These are phyloP conservation scores for Scolecobasidium constrictum DNA, from an alignment of 2,329 filamentous ascomycete genomes.

Conservation along the genomic window DNA sequence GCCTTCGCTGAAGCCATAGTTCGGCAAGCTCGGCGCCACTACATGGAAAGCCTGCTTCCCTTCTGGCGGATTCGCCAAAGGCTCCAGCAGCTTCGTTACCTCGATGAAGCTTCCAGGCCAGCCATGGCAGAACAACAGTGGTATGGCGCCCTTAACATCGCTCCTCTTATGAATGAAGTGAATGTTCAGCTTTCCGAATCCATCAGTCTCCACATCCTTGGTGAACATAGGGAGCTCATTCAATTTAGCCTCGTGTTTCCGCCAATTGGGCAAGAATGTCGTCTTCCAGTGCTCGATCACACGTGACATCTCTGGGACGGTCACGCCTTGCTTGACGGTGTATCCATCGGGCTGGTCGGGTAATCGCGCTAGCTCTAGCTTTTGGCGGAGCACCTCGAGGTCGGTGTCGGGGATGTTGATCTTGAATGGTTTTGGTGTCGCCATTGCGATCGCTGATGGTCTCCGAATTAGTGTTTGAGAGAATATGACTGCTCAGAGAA, in stretches of 20 bases:
- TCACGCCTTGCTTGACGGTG: slow-evolving; percentile 46
- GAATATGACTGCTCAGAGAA: background rate
- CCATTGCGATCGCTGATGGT: background rate
- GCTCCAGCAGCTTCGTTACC: slow-evolving; percentile 47
- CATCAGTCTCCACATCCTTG: slow-evolving; percentile 42
- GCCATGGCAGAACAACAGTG: slow-evolving; percentile 57
- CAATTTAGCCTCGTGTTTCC: slow-evolving; percentile 44
- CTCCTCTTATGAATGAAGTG: slow-evolving; percentile 55
- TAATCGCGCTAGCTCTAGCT: slow-evolving; percentile 42
- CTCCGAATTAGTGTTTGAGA: background rate
- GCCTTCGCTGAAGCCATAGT: slow-evolving; percentile 42
- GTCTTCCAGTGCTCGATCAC: slow-evolving; percentile 47
- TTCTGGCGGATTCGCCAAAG: slow-evolving; percentile 24
- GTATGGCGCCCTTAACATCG: slow-evolving; percentile 42
- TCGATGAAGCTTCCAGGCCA: slow-evolving; percentile 63
- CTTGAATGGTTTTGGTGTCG: slow-evolving; percentile 26
- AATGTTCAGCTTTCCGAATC: slow-evolving; percentile 48
- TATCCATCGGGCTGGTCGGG: slow-evolving; percentile 40
- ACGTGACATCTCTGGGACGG: slow-evolving; percentile 47
- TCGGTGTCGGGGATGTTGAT: slow-evolving; percentile 41
- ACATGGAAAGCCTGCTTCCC: slow-evolving; percentile 37
- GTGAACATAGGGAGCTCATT: slow-evolving; percentile 44
- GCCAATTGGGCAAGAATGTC: slow-evolving; percentile 44
- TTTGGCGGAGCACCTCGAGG: slow-evolving; percentile 42
- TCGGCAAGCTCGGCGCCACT: slow-evolving; percentile 43